Evolutionary conservation across 176 grass and related monocot species (phyloP), one percentile per base, ranked within the genome.

Genomic region (Oryza coarctata): DNA sequence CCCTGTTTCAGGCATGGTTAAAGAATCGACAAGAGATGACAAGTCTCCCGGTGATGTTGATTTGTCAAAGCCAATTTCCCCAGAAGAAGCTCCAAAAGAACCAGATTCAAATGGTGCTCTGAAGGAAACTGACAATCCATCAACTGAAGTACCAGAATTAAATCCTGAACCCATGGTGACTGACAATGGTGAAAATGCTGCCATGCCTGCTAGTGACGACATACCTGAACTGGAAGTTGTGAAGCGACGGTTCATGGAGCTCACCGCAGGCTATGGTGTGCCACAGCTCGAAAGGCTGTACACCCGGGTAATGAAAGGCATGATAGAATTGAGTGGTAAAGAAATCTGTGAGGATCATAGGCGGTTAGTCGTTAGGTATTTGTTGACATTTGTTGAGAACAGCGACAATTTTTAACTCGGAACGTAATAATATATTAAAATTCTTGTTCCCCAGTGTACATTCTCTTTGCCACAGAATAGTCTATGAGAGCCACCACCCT

Each of bases 251-350:
- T 92, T 99, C 61, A 87, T 99, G 87, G 93, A 94, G 36, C 73
- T 72, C 63, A 90, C 93, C 9, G 61, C 62, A 64, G 80, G 74
- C 12, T 96, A 88, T 2, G 87, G 91, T 10, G 87, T 99, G 62
- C 97, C 97, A 4, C 89, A 90, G 89, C 94, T 99, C 0, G 97
- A 99, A 76, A 93, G 91, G 83, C 85, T 96, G 14, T 96, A 96
- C 83, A 87, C 89, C 27, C 78, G 88, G 70, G 73, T 90, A 73
- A 90, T 99, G 60, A 99, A 85, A 90, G 87, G 85, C 18, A 60
- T 64, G 41, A 80, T 89, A 73, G 87, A 90, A 75, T 57, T 79
- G 50, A 86, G 31, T 65, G 71, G 85, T 75, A 90, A 86, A 86
- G 84, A 91, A 67, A 84, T 40, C 63, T 80, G 29, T 17, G 85